Conservation (phyloP, 306 rosid genomes). For the Alnus rubra region DNA sequence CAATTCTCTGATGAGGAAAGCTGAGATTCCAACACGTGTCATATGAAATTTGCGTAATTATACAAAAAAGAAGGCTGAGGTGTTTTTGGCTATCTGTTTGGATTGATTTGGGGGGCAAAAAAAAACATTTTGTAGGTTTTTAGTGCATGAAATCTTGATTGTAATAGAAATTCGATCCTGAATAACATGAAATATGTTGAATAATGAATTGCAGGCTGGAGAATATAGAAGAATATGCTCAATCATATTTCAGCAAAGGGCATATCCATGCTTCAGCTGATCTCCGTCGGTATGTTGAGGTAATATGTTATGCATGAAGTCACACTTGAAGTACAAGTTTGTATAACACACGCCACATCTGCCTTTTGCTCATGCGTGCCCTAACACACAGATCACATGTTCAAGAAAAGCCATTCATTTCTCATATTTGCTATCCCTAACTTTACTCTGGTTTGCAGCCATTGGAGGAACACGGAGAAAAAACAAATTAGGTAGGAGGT, state of each 20-base stretch:
- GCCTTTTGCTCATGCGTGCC: not conserved
- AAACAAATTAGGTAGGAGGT: constrained; percentile 2
- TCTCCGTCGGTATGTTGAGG: constrained; percentile 50
- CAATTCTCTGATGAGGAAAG: constrained; percentile 6
- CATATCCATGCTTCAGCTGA: constrained; percentile 63
- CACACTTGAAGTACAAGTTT: constrained; percentile 12
- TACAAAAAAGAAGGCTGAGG: not conserved
- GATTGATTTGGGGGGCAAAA: not conserved
- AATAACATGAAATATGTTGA: not conserved
- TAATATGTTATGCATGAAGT: constrained; percentile 29
- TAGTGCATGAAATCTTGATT: not conserved
- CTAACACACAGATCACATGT: not conserved
- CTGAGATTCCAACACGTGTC: not conserved
- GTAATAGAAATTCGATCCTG: not conserved
- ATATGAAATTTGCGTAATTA: not conserved
- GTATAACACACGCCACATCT: constrained; percentile 13
- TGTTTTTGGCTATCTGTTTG: not conserved
- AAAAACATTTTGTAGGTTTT: not conserved
- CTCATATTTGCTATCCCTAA: not conserved
- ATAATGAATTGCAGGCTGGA: constrained; percentile 59
- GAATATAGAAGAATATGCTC: constrained; percentile 78
- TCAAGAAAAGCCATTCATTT: not conserved
- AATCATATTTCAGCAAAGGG: constrained; percentile 76
- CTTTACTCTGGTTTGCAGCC: constrained; percentile 34
- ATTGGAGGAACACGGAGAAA: constrained; percentile 17